Evolutionary conservation across 345 rosid species (phyloP), one percentile per base, ranked within the genome.

Genomic region (Pistacia integerrima): DNA sequence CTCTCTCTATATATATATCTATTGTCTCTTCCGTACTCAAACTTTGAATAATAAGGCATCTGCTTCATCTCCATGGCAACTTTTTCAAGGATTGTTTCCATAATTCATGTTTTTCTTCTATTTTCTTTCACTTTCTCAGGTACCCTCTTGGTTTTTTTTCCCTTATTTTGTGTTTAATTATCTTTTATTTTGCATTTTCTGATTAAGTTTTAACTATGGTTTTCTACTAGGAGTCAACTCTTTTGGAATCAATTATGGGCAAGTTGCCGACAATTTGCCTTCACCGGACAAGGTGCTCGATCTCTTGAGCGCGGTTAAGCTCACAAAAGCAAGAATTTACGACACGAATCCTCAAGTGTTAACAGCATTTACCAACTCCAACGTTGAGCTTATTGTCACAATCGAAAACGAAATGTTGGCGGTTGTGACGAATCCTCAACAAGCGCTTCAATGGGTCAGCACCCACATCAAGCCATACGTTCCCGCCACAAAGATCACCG

Each of bases 161-260:
- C 41, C 14, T 22, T 14, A 64, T 25, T 8, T 22, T 18, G 38
- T 71, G 28, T 62, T 38, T 25, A 25, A 25, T 25, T 36, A 44
- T 72, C 56, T 73, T 61, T n/a, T 3, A 16, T 49, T 61, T 52
- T 71, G 11, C 35, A 62, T 41, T 8, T 25, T n/a, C 11, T 14
- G 52, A 18, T 46, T 49, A 13, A 36, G 4, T 44, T 2, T n/a
- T 4, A 58, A 80, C 81, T 62, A 69, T 82, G 88, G 87, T 59
- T 41, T 82, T 81, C 58, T 83, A 61, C 82, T 20, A 67, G 88
- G 86, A 79, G 96, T 90, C 4, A 64, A 70, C 5, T 88, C 90
- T 41, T 79, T 93, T 54, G 99, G 98, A 64, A 92, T 96, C 84
- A 96, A 93, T 67, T 96, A 96, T 33, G 99, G 99, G 12, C 99